Evolutionary conservation across 495 filamentous ascomycete genomes (phyloP).

Genomic region (Apodospora peruviana): DNA sequence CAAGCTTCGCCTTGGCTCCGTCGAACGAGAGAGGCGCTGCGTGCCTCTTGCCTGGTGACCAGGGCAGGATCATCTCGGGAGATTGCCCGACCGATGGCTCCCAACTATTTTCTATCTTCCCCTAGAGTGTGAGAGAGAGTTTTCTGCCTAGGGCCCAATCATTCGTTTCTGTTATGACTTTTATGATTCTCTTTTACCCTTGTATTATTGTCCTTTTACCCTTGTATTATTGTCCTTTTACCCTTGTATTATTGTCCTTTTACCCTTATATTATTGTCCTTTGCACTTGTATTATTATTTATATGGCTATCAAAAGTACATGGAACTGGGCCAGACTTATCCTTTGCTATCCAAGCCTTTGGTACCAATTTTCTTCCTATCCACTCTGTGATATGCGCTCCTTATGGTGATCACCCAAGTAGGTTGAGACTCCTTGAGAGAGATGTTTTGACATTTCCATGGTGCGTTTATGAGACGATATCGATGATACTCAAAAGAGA

Average conservation of each 20-base stretch:
- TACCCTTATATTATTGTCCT: neutral
- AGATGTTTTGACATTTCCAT: too few relatives aligned
- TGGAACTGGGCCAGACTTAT: too few relatives aligned
- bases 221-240: neutral
- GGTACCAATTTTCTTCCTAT: too few relatives aligned
- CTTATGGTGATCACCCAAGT: too few relatives aligned
- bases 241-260: neutral
- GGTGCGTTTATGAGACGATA: too few relatives aligned
- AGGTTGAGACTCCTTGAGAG: too few relatives aligned
- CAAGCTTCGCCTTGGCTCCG: constrained; percentile 37
- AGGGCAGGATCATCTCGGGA: constrained; percentile 34
- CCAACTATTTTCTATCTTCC: constrained; percentile 41
- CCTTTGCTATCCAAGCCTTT: too few relatives aligned
- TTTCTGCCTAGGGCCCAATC: neutral
- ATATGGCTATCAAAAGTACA: too few relatives aligned
- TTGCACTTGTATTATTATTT: too few relatives aligned
- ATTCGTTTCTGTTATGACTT: neutral
- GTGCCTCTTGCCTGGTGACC: constrained; percentile 36
- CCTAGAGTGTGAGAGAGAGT: constrained; percentile 5
- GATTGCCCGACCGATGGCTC: constrained; percentile 35
- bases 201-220: neutral
- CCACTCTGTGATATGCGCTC: too few relatives aligned
- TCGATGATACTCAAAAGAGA: too few relatives aligned
- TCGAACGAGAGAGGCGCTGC: constrained; percentile 30
- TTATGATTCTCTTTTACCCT: neutral